Percentiles rank a stretch among this genome's conserved stretches.
These are phyloP conservation scores for Panaeolus cyanescens DNA, from an alignment of 768 basidiomycete species.

Conservation along the genomic window DNA sequence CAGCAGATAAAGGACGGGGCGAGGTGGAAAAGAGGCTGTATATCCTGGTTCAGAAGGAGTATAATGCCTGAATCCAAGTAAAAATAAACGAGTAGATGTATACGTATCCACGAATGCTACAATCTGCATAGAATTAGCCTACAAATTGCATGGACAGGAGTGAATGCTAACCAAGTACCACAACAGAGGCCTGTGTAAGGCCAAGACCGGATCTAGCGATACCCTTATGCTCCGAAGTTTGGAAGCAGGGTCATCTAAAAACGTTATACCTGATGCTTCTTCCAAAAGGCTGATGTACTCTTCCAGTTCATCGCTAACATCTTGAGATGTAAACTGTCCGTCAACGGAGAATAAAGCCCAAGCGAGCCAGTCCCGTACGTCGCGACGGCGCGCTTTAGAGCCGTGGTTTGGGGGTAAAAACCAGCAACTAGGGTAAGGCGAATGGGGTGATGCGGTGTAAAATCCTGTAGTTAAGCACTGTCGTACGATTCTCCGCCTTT, in stretches of 20 bases:
- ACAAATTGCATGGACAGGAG: neutral
- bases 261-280: constrained; percentile 34
- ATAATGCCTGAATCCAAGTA: constrained; percentile 57
- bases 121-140: constrained; percentile 36
- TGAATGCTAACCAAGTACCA: constrained; percentile 58
- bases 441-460: constrained; percentile 17
- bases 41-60: constrained; percentile 28
- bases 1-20: constrained; percentile 43
- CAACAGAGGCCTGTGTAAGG: constrained; percentile 57
- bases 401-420: constrained; percentile 37
- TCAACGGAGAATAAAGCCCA: constrained; percentile 59
- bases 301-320: constrained; percentile 54
- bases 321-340: constrained; percentile 23
- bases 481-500: constrained; percentile 50
- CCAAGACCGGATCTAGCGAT: constrained; percentile 58
- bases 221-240: constrained; percentile 47
- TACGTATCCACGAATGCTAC: constrained; percentile 51
- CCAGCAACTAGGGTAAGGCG: constrained; percentile 50
- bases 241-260: constrained; percentile 40
- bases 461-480: constrained; percentile 38
- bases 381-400: constrained; percentile 35
- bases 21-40: constrained; percentile 53
- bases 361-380: constrained; percentile 61
- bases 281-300: constrained; percentile 47
- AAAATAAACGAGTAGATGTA: constrained; percentile 39